phyloP scores from a whole-genome alignment of 495 filamentous ascomycete genomes.

The Xylaria nigripes region DNA sequence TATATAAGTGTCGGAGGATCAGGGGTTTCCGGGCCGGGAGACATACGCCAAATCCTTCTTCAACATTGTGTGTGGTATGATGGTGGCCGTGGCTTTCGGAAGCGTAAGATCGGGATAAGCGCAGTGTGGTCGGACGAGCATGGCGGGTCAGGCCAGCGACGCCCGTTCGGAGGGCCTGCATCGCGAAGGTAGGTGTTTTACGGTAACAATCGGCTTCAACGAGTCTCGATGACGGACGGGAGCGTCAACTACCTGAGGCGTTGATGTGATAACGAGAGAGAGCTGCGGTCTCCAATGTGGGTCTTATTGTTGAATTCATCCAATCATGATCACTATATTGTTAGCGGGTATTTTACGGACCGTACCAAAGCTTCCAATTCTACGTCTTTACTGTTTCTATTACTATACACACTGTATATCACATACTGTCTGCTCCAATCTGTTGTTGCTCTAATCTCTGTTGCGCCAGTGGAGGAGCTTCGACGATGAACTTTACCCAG shows the following conservation, averaged over 20 bases:
- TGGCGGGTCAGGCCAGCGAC: constrained; percentile 31
- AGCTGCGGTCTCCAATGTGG: constrained; percentile 14
- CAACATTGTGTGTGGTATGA: constrained; percentile 26
- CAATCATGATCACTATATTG: too few relatives aligned
- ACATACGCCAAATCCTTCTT: constrained; percentile 40
- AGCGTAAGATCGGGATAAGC: constrained; percentile 35
- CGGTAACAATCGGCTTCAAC: constrained; percentile 21
- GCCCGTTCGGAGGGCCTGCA: constrained; percentile 41
- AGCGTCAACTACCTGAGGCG: constrained; percentile 6
- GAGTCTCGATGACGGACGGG: constrained; percentile 7
- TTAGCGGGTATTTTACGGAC: too few relatives aligned
- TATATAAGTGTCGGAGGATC: background rate
- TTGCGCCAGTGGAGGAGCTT: too few relatives aligned
- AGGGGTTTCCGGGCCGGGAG: background rate
- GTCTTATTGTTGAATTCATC: background rate
- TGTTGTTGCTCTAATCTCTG: too few relatives aligned
- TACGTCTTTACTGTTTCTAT: constrained; percentile 12
- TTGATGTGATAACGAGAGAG: constrained; percentile 18
- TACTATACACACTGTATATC: background rate
- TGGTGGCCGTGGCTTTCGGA: constrained; percentile 34
- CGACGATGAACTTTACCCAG: too few relatives aligned
- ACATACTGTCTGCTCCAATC: background rate
- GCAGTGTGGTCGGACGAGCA: constrained; percentile 22
- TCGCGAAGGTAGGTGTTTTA: constrained; percentile 21
- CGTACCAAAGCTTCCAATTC: too few relatives aligned